Percentiles rank a stretch among this genome's conserved stretches.
These are phyloP conservation scores for Coccomyxa subellipsoidea DNA, from an alignment of 163 green algal genomes.

Conservation along the genomic window DNA sequence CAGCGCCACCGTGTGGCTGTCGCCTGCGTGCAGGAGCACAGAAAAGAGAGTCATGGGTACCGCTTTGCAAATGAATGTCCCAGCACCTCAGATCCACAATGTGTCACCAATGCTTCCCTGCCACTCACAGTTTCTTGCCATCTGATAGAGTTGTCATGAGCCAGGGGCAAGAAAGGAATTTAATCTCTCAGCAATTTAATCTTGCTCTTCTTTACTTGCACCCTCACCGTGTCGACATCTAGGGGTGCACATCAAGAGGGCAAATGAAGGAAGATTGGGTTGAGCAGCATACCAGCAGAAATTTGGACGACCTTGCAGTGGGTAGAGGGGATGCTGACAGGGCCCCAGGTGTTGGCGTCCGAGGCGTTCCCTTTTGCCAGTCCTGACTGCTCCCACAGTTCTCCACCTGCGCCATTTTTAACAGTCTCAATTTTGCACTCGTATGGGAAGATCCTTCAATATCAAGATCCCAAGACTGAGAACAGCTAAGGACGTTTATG, in stretches of 20 bases:
- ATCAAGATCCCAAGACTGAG: not conserved
- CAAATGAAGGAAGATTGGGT: not conserved
- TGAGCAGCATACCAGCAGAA: constrained; percentile 33
- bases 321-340: constrained; percentile 38
- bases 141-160: not conserved
- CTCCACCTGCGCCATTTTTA: constrained; percentile 27
- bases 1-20: constrained; percentile 80
- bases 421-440: not conserved
- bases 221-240: no score
- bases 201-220: no score
- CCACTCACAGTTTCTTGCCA: no score
- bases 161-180: no score
- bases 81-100: no score
- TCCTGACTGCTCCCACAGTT: constrained; percentile 45
- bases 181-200: no score
- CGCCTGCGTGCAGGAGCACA: constrained; percentile 46
- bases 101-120: no score
- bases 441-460: no score
- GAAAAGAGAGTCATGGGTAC: not conserved
- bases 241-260: no score
- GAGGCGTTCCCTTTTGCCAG: constrained; percentile 17
- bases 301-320: constrained; percentile 47
- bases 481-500: not conserved
- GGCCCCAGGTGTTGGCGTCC: constrained; percentile 43
- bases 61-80: not conserved